Base-by-base conservation (phyloP, 2,329 filamentous ascomycete genomes). In the Monascus ruber region DNA sequence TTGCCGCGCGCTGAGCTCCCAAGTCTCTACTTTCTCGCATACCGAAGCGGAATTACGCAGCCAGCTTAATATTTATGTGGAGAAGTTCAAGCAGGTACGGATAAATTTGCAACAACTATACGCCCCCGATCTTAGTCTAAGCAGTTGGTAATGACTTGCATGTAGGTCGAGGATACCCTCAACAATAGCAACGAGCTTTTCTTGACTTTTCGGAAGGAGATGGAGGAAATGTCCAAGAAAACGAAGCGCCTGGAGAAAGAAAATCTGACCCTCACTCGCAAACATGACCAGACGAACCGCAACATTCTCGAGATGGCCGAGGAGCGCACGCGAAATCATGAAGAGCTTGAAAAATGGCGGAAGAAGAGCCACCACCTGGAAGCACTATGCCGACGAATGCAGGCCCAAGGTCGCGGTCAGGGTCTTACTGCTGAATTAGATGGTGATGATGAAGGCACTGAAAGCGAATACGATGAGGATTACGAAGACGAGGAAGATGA, bases 151-250 rank as follows among this genome's bases (percentile, higher is more conserved):
- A 56, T 63, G 72, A 71, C 72, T 64, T 65, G 60, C 59, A 64
- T 51, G 63, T 70, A 96, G 89, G 89, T 96, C 59, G 89, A 96
- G 74, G 91, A 96, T 65, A 96, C 89, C 31, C 75, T 96, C 37
- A 96, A 95, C 66, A 96, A 95, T 60, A 94, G 86, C 64, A 96
- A 96, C 68, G 91, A 96, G 60, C 71, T 96, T 39, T 96, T 96
- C 64, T 71, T 95, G 50, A 95, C 91, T 1, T 96, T 96, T 66
- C 79, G 89, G 39, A 95, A 94, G 68, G 91, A 96, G 65, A 96
- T 96, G 88, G 91, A 96, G 65, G 91, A 96, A 57, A 96, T 96
- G 88, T 94, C 88, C 1, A 95, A 95, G 69, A 96, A 96, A 69
- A 94, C 89, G 5, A 95, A 95, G 65, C 81, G 87, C 25, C 71